phyloP scores from a whole-genome alignment of 257 asterid genomes.

The Verbascum thapsus region DNA sequence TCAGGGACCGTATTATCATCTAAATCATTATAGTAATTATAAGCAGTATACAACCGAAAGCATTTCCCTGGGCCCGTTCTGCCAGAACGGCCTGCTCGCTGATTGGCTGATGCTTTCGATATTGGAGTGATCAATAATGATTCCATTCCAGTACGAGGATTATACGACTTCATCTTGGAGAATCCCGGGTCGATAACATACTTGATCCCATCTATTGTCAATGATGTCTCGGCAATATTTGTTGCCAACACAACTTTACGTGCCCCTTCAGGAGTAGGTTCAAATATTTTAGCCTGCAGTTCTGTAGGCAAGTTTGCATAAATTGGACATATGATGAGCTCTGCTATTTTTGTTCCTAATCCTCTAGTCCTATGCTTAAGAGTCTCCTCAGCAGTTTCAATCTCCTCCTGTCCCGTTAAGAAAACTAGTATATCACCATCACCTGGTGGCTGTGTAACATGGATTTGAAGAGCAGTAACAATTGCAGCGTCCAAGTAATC shows the following conservation, averaged over 20 bases:
- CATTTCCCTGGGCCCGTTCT: slow-evolving; percentile 97
- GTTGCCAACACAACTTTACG: slow-evolving; percentile 72
- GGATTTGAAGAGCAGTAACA: slow-evolving; percentile 88
- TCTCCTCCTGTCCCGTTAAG: slow-evolving; percentile 79
- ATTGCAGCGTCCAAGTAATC: slow-evolving; percentile 95
- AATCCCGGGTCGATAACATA: slow-evolving; percentile 97
- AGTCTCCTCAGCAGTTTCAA: slow-evolving; percentile 64
- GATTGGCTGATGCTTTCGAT: slow-evolving; percentile 95
- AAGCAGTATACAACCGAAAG: slow-evolving; percentile 80
- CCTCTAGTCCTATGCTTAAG: slow-evolving; percentile 70
- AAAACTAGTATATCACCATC: slow-evolving; percentile 90
- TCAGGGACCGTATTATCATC: slow-evolving; percentile 95
- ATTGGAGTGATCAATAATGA: slow-evolving; percentile 75
- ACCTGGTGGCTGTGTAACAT: slow-evolving; percentile 82
- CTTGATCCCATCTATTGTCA: slow-evolving; percentile 94
- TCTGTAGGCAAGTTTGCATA: slow-evolving; percentile 73
- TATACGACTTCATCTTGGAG: slow-evolving; percentile 87
- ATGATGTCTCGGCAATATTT: slow-evolving; percentile 83
- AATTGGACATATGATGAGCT: slow-evolving; percentile 67
- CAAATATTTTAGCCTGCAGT: slow-evolving; percentile 66
- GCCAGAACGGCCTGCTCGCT: slow-evolving; percentile 97
- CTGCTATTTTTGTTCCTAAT: slow-evolving; percentile 69
- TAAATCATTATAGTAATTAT: slow-evolving; percentile 69
- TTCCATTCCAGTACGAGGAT: slow-evolving; percentile 95
- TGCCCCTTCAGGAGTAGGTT: slow-evolving; percentile 74